Evolutionary conservation across 1,139 yeast genomes (phyloP), one percentile per base, ranked within the genome.

Genomic region (Hansenula anomala): DNA sequence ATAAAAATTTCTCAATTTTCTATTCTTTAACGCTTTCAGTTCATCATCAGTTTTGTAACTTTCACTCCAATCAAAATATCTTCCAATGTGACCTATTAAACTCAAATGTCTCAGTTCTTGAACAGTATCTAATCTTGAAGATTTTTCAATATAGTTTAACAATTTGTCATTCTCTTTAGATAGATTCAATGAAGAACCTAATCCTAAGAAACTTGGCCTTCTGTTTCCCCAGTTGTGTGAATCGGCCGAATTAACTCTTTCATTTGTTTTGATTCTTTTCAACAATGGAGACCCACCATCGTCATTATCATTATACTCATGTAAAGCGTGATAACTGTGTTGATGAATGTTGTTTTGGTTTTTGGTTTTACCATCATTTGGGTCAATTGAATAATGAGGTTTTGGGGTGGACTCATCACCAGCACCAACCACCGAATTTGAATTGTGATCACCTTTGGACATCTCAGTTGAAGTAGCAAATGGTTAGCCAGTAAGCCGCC

Each of bases 1-100:
- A 54, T 77, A 78, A 52, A 63, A 77, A 8, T 53, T 40, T 30
- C 59, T 55, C 16, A 70, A 39, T 13, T 47, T 39, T 30, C 45
- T 54, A 18, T 33, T 43, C 18, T 37, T 37, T 8, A 44, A 19
- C 12, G 18, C 23, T 14, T 37, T 33, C 23, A 51, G 25, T 4
- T 34, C 34, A 1, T 30, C 31, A 0, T 47, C 46, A 24, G 36
- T 36, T 14, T 41, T 39, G 19, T 33, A 33, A 11, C 44, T 33
- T 10, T 17, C 6, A 2, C 33, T 23, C 56, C 56, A 52, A 19
- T 48, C 43, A 23, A 30, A 45, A 22, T 47, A 22, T 8, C 37
- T 37, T 2, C 37, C 33, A 11, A 40, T 25, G n/a, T 42, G 28
- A 4, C 57, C 57, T 37, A 52, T 52, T 38, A 52, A 38, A 16